Evolutionary conservation across 208 protist genomes (phyloP), one percentile per base, ranked within the genome.

Genomic region (Wallacemonas sp.): DNA sequence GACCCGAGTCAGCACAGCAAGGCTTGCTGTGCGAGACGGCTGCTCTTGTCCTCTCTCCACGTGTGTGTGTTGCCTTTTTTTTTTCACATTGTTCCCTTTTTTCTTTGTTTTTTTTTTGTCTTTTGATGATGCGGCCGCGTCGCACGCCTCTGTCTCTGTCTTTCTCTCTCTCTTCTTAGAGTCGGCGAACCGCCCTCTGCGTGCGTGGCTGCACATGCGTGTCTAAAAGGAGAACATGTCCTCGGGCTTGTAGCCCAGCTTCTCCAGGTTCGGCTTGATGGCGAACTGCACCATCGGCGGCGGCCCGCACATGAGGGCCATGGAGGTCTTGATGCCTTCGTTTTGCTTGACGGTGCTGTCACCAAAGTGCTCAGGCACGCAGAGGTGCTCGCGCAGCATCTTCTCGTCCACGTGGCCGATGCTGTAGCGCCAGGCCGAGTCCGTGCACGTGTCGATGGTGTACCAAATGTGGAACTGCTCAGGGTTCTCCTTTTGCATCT

Each of bases 261-360:
- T 87, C 67, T 85, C 72, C 18, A 97, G 69, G 65, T 87, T 86
- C 3, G 93, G 93, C 61, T 87, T 79, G 57, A 94, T 85, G 14
- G 91, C 86, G 55, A 79, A 85, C 68, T 94, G 76, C 36, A 95
- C 39, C 91, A 98, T 97, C 25, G 85, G 77, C 36, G 87, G 86
- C 1, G 94, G 92, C 3, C 94, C 92, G 64, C 94, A 98, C 67
- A 97, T 86, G 41, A 96, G 69, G 12, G 86, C 81, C 52, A 89
- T 52, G 32, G 90, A 82, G 12, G 46, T 48, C 32, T 65, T 71
- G 18, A 75, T 49, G 39, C 72, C 72, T 2, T 14, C 45, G 64
- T 85, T 82, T 52, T 81, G 69, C 46, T 64, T 61, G 32, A 84
- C 67, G 3, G 50, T 61, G 41, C 10, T 45, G 54, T 76, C 67